Evolutionary conservation across 768 basidiomycete species (phyloP).

Genomic region (Termitomyces sp.): DNA sequence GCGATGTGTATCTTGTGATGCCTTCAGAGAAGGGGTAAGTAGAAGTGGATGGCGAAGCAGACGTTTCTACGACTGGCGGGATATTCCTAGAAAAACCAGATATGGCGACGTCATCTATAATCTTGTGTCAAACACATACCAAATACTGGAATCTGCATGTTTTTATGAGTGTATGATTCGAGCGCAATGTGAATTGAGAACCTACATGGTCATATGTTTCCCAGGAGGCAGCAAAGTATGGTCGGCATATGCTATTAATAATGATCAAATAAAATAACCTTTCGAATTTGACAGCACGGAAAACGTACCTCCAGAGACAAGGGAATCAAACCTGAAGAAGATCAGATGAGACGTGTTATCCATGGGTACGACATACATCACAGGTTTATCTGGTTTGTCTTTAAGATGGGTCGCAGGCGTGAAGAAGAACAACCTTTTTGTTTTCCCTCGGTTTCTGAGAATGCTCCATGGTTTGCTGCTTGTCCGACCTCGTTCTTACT

Average conservation of each 20-base stretch:
- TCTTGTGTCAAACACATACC: constrained; percentile 18
- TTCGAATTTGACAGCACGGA: background rate
- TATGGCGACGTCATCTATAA: background rate
- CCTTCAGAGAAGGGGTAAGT: background rate
- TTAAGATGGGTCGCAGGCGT: no score
- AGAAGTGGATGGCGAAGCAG: background rate
- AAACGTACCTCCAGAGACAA: constrained; percentile 50
- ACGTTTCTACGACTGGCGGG: constrained; percentile 70
- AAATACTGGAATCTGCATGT: constrained; percentile 58
- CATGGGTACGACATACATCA: constrained; percentile 39
- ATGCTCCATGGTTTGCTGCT: no score
- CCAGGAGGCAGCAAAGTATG: constrained; percentile 66
- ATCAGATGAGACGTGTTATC: background rate
- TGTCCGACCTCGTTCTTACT: no score
- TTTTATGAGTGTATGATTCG: background rate
- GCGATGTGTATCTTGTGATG: constrained; percentile 52
- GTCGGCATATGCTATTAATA: constrained; percentile 52
- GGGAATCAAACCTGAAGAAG: constrained; percentile 51
- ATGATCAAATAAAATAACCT: background rate
- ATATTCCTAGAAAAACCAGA: constrained; percentile 42
- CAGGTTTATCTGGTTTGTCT: constrained; percentile 76
- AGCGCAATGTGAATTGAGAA: background rate
- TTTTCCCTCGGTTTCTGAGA: no score
- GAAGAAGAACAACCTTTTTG: no score
- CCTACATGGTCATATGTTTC: constrained; percentile 62